Conservation (phyloP, 306 rosid genomes). For the Fragaria iinumae region DNA sequence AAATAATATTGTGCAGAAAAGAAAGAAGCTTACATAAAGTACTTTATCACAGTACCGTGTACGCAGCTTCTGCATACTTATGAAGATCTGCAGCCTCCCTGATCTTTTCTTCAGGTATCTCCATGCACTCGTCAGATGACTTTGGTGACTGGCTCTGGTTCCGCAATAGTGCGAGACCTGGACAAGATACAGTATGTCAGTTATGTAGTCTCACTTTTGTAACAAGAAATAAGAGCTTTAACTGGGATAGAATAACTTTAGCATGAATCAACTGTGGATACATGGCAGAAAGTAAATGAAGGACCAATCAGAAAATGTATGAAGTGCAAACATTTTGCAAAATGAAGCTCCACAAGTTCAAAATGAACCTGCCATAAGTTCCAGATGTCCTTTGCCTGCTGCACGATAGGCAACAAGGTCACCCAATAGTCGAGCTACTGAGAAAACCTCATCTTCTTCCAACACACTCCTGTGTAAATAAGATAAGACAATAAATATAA, state of each 20-base stretch:
- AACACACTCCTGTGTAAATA: constrained; percentile 41
- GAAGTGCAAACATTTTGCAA: neutral
- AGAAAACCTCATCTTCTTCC: constrained; percentile 84
- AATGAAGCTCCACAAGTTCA: constrained; percentile 11
- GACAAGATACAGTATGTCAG: constrained; percentile 17
- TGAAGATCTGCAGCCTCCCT: constrained; percentile 82
- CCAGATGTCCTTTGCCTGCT: constrained; percentile 85
- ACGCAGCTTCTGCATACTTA: constrained; percentile 95
- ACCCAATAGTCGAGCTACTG: constrained; percentile 77
- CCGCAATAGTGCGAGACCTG: constrained; percentile 85
- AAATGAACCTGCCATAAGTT: constrained; percentile 84
- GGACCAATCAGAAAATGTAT: neutral
- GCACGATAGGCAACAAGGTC: constrained; percentile 96
- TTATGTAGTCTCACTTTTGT: constrained; percentile 18
- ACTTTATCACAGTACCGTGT: constrained; percentile 55
- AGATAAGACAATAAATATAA: constrained; percentile 19
- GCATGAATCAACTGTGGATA: constrained; percentile 1
- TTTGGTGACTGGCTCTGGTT: constrained; percentile 42
- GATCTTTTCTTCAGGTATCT: constrained; percentile 52
- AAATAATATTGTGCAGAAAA: constrained; percentile 10
- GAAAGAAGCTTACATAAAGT: constrained; percentile 5
- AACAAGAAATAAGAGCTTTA: constrained; percentile 9
- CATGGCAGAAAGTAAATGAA: neutral
- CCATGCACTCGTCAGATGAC: constrained; percentile 41
- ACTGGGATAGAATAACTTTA: neutral